Conservation (phyloP, 2,329 filamentous ascomycete species). For the Curvularia spicifera region DNA sequence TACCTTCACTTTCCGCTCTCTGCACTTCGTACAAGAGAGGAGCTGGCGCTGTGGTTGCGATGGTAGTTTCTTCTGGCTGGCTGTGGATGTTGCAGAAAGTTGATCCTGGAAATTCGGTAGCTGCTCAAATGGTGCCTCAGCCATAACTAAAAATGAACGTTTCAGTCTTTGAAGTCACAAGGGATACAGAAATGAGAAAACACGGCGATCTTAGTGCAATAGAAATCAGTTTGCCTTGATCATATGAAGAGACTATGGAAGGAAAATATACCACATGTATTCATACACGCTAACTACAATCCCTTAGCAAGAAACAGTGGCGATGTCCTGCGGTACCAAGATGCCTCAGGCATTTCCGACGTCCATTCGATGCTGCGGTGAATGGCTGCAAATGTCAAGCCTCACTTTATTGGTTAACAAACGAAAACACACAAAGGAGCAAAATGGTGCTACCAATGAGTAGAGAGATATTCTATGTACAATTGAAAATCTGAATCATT, state of each 20-base stretch:
- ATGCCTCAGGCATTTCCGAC: background rate
- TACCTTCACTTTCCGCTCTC: slow-evolving; percentile 58
- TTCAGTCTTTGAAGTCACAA: background rate
- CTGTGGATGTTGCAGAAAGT: slow-evolving; percentile 12
- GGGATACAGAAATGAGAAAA: background rate
- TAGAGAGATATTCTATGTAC: slow-evolving; percentile 29
- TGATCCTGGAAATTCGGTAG: slow-evolving; percentile 19
- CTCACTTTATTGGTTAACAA: slow-evolving; percentile 31
- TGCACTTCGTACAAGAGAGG: slow-evolving; percentile 57
- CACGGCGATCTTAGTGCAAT: background rate
- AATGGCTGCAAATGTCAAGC: slow-evolving; percentile 31
- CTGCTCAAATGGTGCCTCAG: slow-evolving; percentile 24
- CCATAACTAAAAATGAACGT: background rate
- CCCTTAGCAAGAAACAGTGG: background rate
- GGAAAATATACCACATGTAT: background rate
- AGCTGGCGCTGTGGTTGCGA: slow-evolving; percentile 53
- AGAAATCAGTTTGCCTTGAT: background rate
- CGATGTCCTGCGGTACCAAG: slow-evolving; percentile 8
- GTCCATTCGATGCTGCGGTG: slow-evolving; percentile 16
- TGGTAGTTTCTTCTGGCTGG: slow-evolving; percentile 45
- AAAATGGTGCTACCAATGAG: slow-evolving; percentile 24
- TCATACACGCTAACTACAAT: background rate
- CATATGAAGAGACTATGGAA: background rate
- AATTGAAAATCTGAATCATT: slow-evolving; percentile 32
- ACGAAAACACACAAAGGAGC: slow-evolving; percentile 20